Conservation (phyloP, 2,329 filamentous ascomycete species). For the Leptographium procerum region DNA sequence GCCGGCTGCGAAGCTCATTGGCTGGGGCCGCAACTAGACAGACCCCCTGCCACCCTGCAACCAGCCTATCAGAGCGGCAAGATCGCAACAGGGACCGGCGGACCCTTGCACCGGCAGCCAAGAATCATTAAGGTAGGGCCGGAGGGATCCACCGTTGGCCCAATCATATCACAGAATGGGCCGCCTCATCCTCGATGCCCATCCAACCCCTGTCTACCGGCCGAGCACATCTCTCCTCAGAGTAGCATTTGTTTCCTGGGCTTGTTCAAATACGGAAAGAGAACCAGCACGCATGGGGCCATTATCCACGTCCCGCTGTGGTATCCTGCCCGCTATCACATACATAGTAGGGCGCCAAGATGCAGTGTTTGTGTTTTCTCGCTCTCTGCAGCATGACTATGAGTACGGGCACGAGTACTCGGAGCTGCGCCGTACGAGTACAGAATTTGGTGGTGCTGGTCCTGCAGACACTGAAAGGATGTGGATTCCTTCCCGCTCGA, state of each 20-base stretch:
- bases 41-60: slow-evolving; percentile 8
- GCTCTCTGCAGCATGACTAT: not conserved
- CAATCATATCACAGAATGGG: slow-evolving; percentile 8
- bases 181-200: slow-evolving; percentile 1
- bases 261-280: not conserved
- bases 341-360: not conserved
- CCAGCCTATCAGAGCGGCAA: slow-evolving; percentile 23
- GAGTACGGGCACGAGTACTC: no score
- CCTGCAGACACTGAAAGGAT: no score
- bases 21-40: slow-evolving; percentile 9
- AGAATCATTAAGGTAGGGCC: not conserved
- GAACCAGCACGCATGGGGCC: not conserved
- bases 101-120: slow-evolving; percentile 8
- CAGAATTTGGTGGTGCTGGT: no score
- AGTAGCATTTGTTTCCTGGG: not conserved
- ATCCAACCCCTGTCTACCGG: not conserved
- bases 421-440: not conserved
- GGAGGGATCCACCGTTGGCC: not conserved
- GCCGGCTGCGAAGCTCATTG: slow-evolving; percentile 25
- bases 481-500: no score
- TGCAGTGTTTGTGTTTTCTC: not conserved
- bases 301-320: not conserved
- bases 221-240: slow-evolving; percentile 7
- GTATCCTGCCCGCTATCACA: not conserved
- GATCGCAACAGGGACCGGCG: slow-evolving; percentile 16